Conservation (phyloP, 2,329 filamentous ascomycete genomes). For the Venturia carpophila region DNA sequence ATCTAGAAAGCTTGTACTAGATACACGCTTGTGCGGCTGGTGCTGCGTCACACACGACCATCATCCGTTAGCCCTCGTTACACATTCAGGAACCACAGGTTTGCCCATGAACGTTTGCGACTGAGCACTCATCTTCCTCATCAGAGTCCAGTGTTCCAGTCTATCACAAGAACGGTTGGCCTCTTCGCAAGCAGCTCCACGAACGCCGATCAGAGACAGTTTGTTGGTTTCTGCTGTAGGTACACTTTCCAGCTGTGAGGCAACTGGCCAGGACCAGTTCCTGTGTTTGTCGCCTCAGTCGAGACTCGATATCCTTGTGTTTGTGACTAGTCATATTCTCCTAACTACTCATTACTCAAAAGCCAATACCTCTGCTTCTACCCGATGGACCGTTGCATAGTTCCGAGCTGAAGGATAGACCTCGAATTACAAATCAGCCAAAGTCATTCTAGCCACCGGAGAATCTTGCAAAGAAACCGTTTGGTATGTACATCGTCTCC, state of each 20-base stretch:
- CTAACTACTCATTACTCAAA: not conserved
- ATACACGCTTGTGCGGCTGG: not conserved
- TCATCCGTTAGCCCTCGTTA: constrained; percentile 3
- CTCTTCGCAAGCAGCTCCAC: not conserved
- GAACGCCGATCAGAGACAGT: not conserved
- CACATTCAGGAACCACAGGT: constrained; percentile 14
- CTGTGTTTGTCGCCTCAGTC: not conserved
- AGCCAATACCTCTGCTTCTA: not conserved
- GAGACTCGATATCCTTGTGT: not conserved
- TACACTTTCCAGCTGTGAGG: no score
- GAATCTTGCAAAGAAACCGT: not conserved
- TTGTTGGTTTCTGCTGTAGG: not conserved
- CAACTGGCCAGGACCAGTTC: not conserved
- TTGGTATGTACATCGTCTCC: not conserved
- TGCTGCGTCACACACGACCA: not conserved
- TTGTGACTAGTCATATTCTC: not conserved
- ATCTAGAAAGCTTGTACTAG: constrained; percentile 9
- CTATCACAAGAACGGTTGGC: not conserved
- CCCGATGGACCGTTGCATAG: not conserved
- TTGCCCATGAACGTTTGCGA: not conserved
- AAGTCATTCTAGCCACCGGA: not conserved
- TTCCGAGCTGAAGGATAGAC: not conserved
- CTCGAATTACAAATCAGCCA: not conserved
- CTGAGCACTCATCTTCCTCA: not conserved
- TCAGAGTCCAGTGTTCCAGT: not conserved